These are phyloP conservation scores for Cercospora sp. DNA, from an alignment of 2,329 filamentous ascomycete species.

Conservation along the genomic window DNA sequence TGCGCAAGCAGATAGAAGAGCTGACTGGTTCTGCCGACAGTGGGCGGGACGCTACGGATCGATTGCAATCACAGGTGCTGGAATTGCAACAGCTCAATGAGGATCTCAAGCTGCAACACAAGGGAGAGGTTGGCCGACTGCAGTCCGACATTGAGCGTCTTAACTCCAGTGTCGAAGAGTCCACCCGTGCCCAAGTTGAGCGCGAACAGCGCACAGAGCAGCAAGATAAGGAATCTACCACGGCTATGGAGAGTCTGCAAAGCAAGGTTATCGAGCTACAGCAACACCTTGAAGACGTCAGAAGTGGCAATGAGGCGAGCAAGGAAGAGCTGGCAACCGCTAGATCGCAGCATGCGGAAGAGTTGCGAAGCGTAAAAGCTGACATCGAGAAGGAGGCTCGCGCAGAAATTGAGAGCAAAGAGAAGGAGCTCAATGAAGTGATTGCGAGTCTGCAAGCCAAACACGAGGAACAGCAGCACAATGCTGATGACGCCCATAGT, in stretches of 20 bases:
- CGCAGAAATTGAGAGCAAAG: conserved; percentile 26
- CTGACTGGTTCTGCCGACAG: conserved; percentile 30
- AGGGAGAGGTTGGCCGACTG: conserved; percentile 18
- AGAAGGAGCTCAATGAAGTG: conserved; percentile 25
- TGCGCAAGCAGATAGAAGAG: conserved; percentile 29
- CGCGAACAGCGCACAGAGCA: conserved; percentile 20
- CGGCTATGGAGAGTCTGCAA: conserved; percentile 27
- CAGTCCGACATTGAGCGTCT: conserved; percentile 18
- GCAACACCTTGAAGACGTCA: conserved; percentile 25
- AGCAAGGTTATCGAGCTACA: conserved; percentile 22
- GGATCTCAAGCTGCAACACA: conserved; percentile 20
- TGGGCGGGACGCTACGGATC: conserved; percentile 23
- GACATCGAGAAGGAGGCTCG: conserved; percentile 17
- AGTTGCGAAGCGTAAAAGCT: conserved; percentile 19
- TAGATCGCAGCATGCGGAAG: conserved; percentile 20
- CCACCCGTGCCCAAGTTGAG: conserved; percentile 11
- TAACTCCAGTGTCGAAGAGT: conserved; percentile 17
- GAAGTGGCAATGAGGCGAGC: conserved; percentile 20
- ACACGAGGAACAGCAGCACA: conserved; percentile 25
- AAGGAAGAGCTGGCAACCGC: conserved; percentile 18
- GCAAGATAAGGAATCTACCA: conserved; percentile 9
- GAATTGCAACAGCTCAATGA: conserved; percentile 23
- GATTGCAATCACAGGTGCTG: conserved; percentile 22
- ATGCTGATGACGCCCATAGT: conserved; percentile 19
- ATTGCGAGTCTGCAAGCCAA: conserved; percentile 29